These are phyloP conservation scores for thale cress (Arabidopsis thaliana) DNA, from an alignment of 345 rosid genomes.

Conservation along the genomic window DNA sequence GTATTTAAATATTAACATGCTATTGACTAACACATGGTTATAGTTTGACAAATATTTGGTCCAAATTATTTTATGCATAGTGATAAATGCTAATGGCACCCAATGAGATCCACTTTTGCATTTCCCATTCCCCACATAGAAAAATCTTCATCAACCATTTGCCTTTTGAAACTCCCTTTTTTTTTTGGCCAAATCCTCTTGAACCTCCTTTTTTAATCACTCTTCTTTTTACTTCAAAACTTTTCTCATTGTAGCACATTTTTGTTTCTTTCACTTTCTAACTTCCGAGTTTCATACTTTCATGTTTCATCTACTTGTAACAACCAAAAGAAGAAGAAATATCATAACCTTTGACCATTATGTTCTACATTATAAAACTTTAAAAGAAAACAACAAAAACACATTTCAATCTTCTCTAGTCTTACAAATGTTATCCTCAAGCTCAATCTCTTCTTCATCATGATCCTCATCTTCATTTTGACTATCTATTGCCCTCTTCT, in stretches of 20 bases:
- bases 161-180: slow-evolving; percentile 7
- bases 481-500: slow-evolving; percentile 83
- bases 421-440: slow-evolving; percentile 48
- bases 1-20: neutral
- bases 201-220: too few relatives aligned
- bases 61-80: slow-evolving; percentile 4
- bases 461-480: slow-evolving; percentile 49
- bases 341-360: slow-evolving; percentile 23
- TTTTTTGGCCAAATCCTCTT: too few relatives aligned
- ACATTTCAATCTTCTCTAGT: slow-evolving; percentile 40
- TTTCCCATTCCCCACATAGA: slow-evolving; percentile 46
- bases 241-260: too few relatives aligned
- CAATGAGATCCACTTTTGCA: slow-evolving; percentile 32
- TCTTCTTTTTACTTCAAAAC: too few relatives aligned
- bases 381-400: neutral
- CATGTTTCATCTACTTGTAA: too few relatives aligned
- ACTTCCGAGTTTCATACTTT: too few relatives aligned
- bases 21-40: slow-evolving; percentile 4
- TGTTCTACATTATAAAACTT: slow-evolving; percentile 24
- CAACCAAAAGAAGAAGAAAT: neutral
- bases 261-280: too few relatives aligned
- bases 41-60: slow-evolving; percentile 24
- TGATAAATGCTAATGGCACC: slow-evolving; percentile 12
- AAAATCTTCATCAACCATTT: slow-evolving; percentile 32
- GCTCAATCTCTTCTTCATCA: slow-evolving; percentile 45